Conservation (phyloP, 768 basidiomycete genomes). For the Lactarius sanguifluus region DNA sequence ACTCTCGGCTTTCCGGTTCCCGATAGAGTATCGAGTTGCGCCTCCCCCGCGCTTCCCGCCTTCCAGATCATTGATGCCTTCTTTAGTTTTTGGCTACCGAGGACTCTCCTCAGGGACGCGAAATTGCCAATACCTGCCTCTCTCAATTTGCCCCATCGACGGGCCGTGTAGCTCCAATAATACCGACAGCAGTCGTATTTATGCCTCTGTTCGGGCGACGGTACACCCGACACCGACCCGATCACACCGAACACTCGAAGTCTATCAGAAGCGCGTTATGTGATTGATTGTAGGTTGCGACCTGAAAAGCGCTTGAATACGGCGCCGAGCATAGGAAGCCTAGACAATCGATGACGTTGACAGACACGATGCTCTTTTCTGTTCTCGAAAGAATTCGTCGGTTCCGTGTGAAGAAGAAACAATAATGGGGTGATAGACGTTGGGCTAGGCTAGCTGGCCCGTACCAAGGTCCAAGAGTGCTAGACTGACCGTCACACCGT, state of each 20-base stretch:
- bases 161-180: not conserved
- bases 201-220: not conserved
- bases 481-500: not conserved
- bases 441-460: not conserved
- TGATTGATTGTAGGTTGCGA: not conserved
- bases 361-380: conserved; percentile 9
- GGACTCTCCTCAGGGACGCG: conserved; percentile 13
- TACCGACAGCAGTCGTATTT: not conserved
- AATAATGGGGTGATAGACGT: not conserved
- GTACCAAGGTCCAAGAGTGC: conserved; percentile 3
- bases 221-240: not conserved
- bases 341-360: conserved; percentile 20
- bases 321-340: not conserved
- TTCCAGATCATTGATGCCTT: conserved; percentile 22
- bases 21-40: not conserved
- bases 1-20: not conserved
- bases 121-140: not conserved
- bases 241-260: not conserved
- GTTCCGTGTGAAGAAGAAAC: not conserved
- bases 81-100: conserved; percentile 21
- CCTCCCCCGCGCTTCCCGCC: conserved; percentile 25
- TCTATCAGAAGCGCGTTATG: not conserved
- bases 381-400: conserved; percentile 13
- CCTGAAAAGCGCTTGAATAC: not conserved
- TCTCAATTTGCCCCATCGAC: not conserved